These are phyloP conservation scores for Thecaphora frezii DNA, from an alignment of 1,284 basidiomycete genomes.

Conservation along the genomic window DNA sequence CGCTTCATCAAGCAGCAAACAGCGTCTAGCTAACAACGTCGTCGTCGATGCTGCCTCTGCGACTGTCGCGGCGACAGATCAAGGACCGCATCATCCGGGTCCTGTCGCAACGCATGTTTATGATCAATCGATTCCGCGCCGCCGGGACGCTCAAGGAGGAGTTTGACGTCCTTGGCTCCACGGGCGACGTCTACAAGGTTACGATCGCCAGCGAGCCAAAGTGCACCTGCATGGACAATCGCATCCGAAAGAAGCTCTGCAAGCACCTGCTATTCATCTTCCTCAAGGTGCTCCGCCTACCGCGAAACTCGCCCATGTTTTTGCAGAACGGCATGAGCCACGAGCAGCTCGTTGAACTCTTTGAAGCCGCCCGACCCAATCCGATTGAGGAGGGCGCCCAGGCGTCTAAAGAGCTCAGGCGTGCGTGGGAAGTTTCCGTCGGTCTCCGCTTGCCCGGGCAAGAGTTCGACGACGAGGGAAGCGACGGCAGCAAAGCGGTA, in stretches of 20 bases:
- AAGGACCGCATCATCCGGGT: conserved; percentile 20
- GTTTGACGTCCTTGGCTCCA: conserved; percentile 26
- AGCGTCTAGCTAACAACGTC: background rate
- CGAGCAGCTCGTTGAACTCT: conserved; percentile 11
- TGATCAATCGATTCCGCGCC: conserved; percentile 21
- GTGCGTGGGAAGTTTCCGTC: conserved; percentile 23
- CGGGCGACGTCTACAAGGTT: conserved; percentile 31
- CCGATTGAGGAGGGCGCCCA: conserved; percentile 16
- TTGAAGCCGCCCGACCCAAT: conserved; percentile 13
- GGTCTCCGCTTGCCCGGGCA: conserved; percentile 6
- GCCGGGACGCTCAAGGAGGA: conserved; percentile 7
- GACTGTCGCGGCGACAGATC: too few species aligned
- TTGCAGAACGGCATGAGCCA: conserved; percentile 3
- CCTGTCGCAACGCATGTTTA: conserved; percentile 17
- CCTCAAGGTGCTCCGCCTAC: conserved; percentile 27
- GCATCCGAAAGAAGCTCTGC: conserved; percentile 12
- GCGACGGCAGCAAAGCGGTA: conserved; percentile 1
- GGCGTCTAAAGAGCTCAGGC: conserved; percentile 18
- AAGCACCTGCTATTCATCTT: conserved; percentile 34
- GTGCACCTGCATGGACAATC: conserved; percentile 29
- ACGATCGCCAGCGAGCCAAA: conserved; percentile 5
- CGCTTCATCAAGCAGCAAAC: too few species aligned
- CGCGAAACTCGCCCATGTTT: conserved; percentile 17
- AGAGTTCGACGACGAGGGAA: conserved; percentile 1
- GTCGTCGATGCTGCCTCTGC: conserved; percentile 9